Evolutionary conservation across 768 basidiomycete species (phyloP), one percentile per base, ranked within the genome.

Genomic region (Leccinum longicurvipes): DNA sequence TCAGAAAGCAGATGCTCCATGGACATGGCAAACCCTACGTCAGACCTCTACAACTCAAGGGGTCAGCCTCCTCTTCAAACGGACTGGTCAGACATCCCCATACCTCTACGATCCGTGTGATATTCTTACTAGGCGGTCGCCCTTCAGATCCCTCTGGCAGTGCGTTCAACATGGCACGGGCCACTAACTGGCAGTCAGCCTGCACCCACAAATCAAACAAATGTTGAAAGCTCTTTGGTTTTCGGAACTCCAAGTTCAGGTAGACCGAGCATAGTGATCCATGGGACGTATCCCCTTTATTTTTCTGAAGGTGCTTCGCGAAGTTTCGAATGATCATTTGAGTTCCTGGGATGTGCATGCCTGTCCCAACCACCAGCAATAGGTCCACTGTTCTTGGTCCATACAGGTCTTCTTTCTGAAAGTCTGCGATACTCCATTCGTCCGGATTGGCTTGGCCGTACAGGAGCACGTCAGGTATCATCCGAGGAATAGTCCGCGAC

Each of bases 291-390:
- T 15, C 9, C 10, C 15, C 14, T 36, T 17, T 17, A 9, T 46
- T 51, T 25, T 44, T 10, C 8, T n/a, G 47, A 19, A 53, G 21
- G 1, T 27, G 17, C 19, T 48, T 17, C 6, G 45, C 24, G 27
- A 59, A 59, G 2, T 51, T 27, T 6, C n/a, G 24, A 10, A 59
- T 51, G 2, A 62, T 46, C 45, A 50, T 57, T 36, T 53, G 61
- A 23, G 58, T 62, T 47, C 55, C 61, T 8, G 55, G 28, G 4
- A 62, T 47, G 27, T 60, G 50, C 53, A 62, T 62, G 2, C 61
- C 55, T 1, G 47, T 62, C 51, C 61, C 50, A 0, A 62, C 59
- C 25, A 62, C 50, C 0, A 60, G 7, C 7, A 60, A 25, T 3
- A 60, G 50, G 50, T 62, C 59, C 17, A 60, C 21, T 0, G 0